Evolutionary conservation across 768 basidiomycete genomes (phyloP), one percentile per base, ranked within the genome.

Genomic region (Trametopsis cervina): DNA sequence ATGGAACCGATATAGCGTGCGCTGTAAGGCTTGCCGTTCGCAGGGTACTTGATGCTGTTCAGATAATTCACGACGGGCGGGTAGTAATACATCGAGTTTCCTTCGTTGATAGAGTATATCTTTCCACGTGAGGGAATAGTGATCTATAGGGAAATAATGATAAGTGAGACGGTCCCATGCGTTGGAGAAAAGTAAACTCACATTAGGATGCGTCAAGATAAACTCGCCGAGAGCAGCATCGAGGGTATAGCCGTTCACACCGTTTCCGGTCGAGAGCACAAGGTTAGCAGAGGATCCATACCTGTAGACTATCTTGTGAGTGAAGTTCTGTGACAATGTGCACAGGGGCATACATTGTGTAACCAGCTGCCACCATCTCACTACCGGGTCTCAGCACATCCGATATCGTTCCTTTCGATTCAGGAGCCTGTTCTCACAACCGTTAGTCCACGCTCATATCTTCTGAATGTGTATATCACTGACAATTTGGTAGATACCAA

Each of bases 31-130:
- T 84, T 92, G 26, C 81, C 82, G 42, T 77, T 65, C 39, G 78
- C 63, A 1, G 95, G 94, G 65, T 77, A 92, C 69, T 99, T 95
- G 77, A 95, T 89, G 54, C 86, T 88, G 53, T 89, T 82, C 51
- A 95, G 78, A 68, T 95, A 95, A 37, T 81, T 78, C 42, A 69
- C 69, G 41, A 89, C 87, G 15, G 88, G 92, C 40, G 78, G 67
- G 66, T 93, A 72, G 74, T 96, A 98, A 70, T 94, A 94, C 77
- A 90, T 75, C 25, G 92, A 80, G 72, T 99, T 99, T 52, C 96
- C 96, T 71, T 99, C 96, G 66, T 99, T 99, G 77, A 98, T 95
- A 2, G 94, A 97, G 72, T 99, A 99, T 62, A 99, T 99, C 72
- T 98, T 98, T 56, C 96, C 96, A 42, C 96, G 84, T 9, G 81